phyloP scores from a whole-genome alignment of 2,329 filamentous ascomycete species.

The Diaporthe citrichinensis region DNA sequence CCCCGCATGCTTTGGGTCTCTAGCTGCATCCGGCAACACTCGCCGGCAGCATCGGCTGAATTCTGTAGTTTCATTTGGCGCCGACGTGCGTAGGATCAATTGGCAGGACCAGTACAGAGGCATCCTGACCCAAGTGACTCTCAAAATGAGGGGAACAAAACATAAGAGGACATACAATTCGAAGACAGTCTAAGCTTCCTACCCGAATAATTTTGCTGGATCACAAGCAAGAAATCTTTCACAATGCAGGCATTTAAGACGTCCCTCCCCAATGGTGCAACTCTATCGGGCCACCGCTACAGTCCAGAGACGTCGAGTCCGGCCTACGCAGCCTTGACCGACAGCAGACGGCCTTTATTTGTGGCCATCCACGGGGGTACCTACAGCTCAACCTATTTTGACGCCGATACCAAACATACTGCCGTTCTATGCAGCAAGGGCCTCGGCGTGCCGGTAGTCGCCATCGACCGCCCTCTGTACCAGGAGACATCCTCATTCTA shows the following conservation, averaged over 20 bases:
- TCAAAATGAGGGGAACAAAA: background rate
- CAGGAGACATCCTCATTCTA: slow-evolving; percentile 39
- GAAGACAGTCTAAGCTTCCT: background rate
- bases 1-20: background rate
- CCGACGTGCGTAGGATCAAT: background rate
- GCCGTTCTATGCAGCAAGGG: slow-evolving; percentile 39
- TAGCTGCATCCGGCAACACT: slow-evolving; percentile 14
- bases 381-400: slow-evolving; percentile 44
- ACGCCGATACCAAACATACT: slow-evolving; percentile 41
- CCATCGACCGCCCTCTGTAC: slow-evolving; percentile 45
- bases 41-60: background rate
- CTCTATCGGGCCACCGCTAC: slow-evolving; percentile 33
- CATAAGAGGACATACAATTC: background rate
- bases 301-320: background rate
- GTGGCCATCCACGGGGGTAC: slow-evolving; percentile 45
- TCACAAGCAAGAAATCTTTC: background rate
- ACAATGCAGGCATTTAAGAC: slow-evolving; percentile 40
- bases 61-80: background rate
- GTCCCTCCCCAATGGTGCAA: slow-evolving; percentile 25
- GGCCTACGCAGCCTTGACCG: background rate
- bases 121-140: background rate
- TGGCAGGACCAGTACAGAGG: background rate
- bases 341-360: slow-evolving; percentile 39
- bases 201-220: too few relatives aligned
- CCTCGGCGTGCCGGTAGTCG: slow-evolving; percentile 44